phyloP scores from a whole-genome alignment of 805 yeast genomes.

The Cyberlindnera suaveolens region DNA sequence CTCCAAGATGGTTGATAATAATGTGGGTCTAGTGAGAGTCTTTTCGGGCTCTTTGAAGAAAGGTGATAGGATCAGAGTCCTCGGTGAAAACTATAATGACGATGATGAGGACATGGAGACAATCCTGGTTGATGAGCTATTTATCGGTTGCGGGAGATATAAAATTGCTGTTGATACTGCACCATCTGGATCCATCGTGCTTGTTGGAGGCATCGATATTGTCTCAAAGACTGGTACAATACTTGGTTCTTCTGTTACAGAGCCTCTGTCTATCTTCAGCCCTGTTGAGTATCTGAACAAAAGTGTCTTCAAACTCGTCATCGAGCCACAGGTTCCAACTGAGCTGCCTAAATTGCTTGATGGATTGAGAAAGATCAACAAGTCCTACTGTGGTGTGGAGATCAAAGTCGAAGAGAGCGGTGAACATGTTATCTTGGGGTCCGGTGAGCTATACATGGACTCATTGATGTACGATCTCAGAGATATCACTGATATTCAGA shows the following conservation, averaged over 20 bases:
- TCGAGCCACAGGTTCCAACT: slow-evolving; percentile 75
- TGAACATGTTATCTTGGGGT: slow-evolving; percentile 71
- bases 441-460: slow-evolving; percentile 87
- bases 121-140: slow-evolving; percentile 27
- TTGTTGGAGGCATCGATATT: slow-evolving; percentile 59
- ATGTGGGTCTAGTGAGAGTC: slow-evolving; percentile 57
- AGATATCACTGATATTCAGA: slow-evolving; percentile 48
- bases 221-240: slow-evolving; percentile 61
- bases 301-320: slow-evolving; percentile 73
- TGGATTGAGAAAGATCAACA: slow-evolving; percentile 59
- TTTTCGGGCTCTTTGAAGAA: slow-evolving; percentile 49
- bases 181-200: slow-evolving; percentile 60
- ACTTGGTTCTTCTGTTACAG: slow-evolving; percentile 22
- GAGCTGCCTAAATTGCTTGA: slow-evolving; percentile 68
- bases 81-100: slow-evolving; percentile 51
- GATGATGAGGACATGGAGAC: slow-evolving; percentile 42
- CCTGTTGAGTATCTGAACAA: slow-evolving; percentile 39
- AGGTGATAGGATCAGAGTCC: slow-evolving; percentile 42
- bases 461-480: slow-evolving; percentile 76
- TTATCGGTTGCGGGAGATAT: slow-evolving; percentile 67
- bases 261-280: slow-evolving; percentile 27
- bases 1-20: slow-evolving; percentile 50
- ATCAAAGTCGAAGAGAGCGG: slow-evolving; percentile 85
- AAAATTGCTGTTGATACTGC: slow-evolving; percentile 46
- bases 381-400: slow-evolving; percentile 58